phyloP scores from a whole-genome alignment of 257 asterid species.

The Parsonsia alboflavescens region DNA sequence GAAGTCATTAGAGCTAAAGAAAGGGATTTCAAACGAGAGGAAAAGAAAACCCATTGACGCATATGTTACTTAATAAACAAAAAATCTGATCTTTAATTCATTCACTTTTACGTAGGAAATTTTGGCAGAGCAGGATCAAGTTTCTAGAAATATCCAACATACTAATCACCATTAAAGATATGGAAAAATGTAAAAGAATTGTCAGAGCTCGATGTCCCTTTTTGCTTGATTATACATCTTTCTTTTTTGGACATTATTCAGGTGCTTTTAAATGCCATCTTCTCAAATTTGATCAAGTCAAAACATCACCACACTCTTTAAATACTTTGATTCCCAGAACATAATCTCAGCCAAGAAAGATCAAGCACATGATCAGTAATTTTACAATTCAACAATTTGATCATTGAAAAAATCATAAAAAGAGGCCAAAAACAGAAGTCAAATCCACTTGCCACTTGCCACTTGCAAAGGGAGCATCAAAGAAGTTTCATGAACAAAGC shows the following conservation, averaged over 20 bases:
- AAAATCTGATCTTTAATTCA: not conserved
- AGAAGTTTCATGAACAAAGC: not conserved
- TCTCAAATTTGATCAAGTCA: not conserved
- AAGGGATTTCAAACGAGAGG: not conserved
- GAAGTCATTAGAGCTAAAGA: not conserved
- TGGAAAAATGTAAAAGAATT: not conserved
- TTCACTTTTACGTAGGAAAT: not conserved
- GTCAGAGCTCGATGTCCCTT: not conserved
- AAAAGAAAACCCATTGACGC: not conserved
- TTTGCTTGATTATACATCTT: not conserved
- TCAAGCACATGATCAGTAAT: not conserved
- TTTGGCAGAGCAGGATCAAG: not conserved
- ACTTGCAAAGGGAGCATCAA: not conserved
- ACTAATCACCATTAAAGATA: not conserved
- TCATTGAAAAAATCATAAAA: not conserved
- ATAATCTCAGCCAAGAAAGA: not conserved
- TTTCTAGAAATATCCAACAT: not conserved
- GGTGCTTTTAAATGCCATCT: not conserved
- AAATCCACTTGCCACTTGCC: not conserved
- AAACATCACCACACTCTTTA: not conserved
- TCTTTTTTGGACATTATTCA: not conserved
- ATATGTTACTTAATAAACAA: too few relatives aligned
- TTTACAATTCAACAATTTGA: not conserved
- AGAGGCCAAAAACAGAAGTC: not conserved
- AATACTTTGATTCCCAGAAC: not conserved